Conservation (phyloP, 2,329 filamentous ascomycete genomes). For the Stromatinia cepivora region DNA sequence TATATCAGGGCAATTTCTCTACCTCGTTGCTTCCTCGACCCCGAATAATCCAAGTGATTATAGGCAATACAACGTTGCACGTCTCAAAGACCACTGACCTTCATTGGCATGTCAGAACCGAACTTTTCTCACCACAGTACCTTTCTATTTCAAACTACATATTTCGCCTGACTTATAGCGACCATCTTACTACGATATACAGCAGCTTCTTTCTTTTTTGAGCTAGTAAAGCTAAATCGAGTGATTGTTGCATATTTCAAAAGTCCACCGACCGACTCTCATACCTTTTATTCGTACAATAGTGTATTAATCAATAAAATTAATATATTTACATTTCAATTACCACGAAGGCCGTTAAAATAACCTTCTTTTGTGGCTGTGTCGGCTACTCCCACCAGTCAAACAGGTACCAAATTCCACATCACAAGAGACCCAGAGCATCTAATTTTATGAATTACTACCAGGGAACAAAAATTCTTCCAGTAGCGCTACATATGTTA, state of each 20-base stretch:
- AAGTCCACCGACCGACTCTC: not conserved
- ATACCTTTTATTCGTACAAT: not conserved
- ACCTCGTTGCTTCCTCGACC: not conserved
- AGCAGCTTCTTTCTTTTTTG: not conserved
- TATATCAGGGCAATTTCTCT: not conserved
- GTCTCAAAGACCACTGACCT: constrained; percentile 1
- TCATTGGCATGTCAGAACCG: not conserved
- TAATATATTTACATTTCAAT: not conserved
- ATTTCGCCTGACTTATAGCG: not conserved
- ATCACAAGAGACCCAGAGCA: not conserved
- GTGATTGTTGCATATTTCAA: not conserved
- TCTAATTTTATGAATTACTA: no score
- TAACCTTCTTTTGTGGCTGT: not conserved
- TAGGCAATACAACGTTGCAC: not conserved
- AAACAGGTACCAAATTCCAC: not conserved
- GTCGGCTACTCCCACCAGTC: not conserved
- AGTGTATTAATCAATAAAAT: not conserved
- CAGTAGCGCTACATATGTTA: no score
- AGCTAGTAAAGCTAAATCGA: not conserved
- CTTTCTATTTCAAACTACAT: not conserved
- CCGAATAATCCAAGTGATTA: not conserved
- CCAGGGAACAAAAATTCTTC: not conserved
- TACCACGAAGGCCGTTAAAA: not conserved
- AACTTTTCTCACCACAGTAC: not conserved
- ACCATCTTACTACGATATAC: not conserved